A percentile compares a stretch with the other conserved stretches of the same genome.
Evolutionary conservation across 1,284 basidiomycete genomes (phyloP).

Genomic region (Cutaneotrichosporon mucoides): DNA sequence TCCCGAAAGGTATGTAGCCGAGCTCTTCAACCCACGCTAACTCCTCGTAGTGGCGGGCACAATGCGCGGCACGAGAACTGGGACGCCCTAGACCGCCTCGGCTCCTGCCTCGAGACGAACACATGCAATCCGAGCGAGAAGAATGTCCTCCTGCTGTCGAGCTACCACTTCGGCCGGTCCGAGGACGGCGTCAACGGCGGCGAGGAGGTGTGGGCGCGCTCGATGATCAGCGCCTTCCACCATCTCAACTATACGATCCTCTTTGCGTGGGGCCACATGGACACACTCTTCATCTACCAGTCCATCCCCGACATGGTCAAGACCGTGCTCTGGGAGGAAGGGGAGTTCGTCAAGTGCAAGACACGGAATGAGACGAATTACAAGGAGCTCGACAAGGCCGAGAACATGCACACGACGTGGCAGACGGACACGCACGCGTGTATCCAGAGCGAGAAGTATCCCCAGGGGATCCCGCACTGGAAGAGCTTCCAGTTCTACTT

Average conservation of each 20-base stretch:
- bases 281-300: constrained; percentile 38
- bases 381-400: constrained; percentile 7
- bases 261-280: constrained; percentile 26
- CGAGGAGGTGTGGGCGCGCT: constrained; percentile 28
- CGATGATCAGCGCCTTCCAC: constrained; percentile 25
- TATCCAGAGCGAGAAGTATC: constrained; percentile 19
- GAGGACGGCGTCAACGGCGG: constrained; percentile 9
- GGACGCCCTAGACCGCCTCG: constrained; percentile 16
- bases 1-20: constrained; percentile 5
- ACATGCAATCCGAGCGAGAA: constrained; percentile 19
- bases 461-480: constrained; percentile 42
- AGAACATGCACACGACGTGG: constrained; percentile 10
- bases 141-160: constrained; percentile 28
- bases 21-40: neutral
- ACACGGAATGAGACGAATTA: constrained; percentile 23
- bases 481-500: constrained; percentile 42
- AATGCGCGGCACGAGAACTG: neutral
- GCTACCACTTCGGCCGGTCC: constrained; percentile 27
- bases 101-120: constrained; percentile 18
- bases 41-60: no score
- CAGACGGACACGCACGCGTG: constrained; percentile 18
- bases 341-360: constrained; percentile 17
- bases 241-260: constrained; percentile 36
- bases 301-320: constrained; percentile 30
- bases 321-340: constrained; percentile 29